phyloP scores from a whole-genome alignment of 495 filamentous ascomycete species.

The Hypoxylon fragiforme region DNA sequence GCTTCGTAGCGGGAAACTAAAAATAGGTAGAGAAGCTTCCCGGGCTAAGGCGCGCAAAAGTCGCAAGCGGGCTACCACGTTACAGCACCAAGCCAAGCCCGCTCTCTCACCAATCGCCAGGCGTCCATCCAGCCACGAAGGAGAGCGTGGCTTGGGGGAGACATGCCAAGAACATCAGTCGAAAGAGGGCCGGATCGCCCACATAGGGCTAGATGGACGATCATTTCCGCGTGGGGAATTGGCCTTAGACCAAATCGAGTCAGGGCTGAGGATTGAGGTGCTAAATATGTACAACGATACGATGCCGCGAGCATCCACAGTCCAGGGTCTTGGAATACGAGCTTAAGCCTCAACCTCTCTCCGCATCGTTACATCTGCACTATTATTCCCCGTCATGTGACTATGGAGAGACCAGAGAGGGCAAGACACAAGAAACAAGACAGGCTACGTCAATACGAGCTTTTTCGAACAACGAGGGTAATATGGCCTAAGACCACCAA shows the following conservation, averaged over 20 bases:
- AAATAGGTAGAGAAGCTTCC: too few species aligned
- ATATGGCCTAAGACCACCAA: constrained; percentile 12
- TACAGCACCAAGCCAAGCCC: too few species aligned
- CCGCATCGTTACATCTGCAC: constrained; percentile 15
- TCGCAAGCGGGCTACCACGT: too few species aligned
- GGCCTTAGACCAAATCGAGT: constrained; percentile 14
- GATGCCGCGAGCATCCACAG: constrained; percentile 6
- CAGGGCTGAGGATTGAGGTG: constrained; percentile 2
- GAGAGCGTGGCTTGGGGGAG: neutral
- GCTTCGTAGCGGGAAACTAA: too few species aligned
- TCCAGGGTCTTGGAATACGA: constrained; percentile 24
- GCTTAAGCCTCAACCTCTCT: constrained; percentile 27
- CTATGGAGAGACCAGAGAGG: constrained; percentile 23
- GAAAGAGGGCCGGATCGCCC: neutral
- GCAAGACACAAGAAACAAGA: constrained; percentile 13
- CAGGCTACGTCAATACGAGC: constrained; percentile 25
- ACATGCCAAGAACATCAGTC: constrained; percentile 22
- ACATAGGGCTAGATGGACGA: constrained; percentile 29
- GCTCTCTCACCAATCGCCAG: too few species aligned
- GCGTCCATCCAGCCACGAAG: too few species aligned
- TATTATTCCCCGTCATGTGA: constrained; percentile 28
- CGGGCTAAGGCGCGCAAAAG: too few species aligned
- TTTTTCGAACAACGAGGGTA: constrained; percentile 17
- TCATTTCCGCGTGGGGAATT: constrained; percentile 25
- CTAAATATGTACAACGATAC: constrained; percentile 7